Base-by-base conservation (phyloP, 176 grass and related monocot species). In the Elymus sibiricus region DNA sequence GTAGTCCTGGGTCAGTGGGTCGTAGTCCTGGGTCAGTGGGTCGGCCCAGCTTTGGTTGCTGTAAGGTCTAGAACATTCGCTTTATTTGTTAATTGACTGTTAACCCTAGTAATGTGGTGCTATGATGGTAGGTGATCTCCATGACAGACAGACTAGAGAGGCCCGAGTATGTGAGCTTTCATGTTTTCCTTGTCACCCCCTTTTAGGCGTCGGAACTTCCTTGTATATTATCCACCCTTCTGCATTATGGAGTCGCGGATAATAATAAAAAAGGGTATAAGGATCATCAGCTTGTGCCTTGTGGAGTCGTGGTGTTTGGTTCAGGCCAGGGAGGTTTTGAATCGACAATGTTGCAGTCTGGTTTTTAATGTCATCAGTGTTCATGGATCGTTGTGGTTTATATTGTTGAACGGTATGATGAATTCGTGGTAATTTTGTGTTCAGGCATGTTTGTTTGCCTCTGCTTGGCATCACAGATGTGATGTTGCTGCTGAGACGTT, bases 81-180 rank as follows among this genome's bases (percentile, higher is more conserved):
- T 91, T 64, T 85, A 82, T 91, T 88, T 85, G 77, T 91, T 88
- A 81, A 81, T 88, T 81, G 76, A 81, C 85, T 13, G 81, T 88
- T 85, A 72, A 82, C 90, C 84, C 42, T 91, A 78, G 86, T 81
- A 77, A 70, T 81, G 82, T 70, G 85, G 77, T 84, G 49, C 61
- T 55, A 85, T 76, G 85, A 85, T 76, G 85, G 39, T 84, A 79
- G 86, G 53, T 71, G 71, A 82, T 85, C 69, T 85, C 70, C 82
- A 82, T 81, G 64, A 58, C 74, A 81, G 42, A 77, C 76, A 81
- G 42, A 77, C 76, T 71, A 85, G 76, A 90, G 69, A 78, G 51
- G 82, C 61, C 86, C 53, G 70, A 71, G 70, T 27, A 39, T 88
- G 82, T 65, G 82, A 85, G 90, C 86, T 77, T 79, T 61, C 43